phyloP scores from a whole-genome alignment of 2,329 filamentous ascomycete species.

The Thielaviopsis euricoi region DNA sequence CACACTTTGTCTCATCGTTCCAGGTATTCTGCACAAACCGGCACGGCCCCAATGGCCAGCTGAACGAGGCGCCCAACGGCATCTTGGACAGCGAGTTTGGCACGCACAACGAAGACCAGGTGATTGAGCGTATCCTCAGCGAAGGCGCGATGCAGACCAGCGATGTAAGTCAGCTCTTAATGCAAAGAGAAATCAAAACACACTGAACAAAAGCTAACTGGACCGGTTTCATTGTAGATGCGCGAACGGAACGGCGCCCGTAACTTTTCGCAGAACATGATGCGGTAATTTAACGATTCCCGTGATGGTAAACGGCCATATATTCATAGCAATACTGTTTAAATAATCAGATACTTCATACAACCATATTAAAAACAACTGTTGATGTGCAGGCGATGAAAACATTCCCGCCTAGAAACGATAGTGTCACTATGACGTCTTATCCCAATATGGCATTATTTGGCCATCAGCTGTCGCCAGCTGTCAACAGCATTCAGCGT shows the following conservation, averaged over 20 bases:
- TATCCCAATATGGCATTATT: too few relatives aligned
- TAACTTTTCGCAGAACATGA: conserved; percentile 32
- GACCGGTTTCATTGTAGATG: conserved; percentile 24
- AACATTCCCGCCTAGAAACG: neutral
- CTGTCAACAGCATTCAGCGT: neutral
- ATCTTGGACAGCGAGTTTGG: conserved; percentile 77
- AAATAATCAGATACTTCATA: neutral
- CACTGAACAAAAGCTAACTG: neutral
- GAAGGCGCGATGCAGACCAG: conserved; percentile 4
- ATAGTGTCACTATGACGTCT: neutral
- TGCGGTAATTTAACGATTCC: neutral
- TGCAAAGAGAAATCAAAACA: neutral
- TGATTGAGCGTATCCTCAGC: conserved; percentile 53
- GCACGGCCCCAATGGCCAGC: conserved; percentile 69
- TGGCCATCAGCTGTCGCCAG: neutral
- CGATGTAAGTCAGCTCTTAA: conserved; percentile 2
- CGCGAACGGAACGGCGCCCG: conserved; percentile 33
- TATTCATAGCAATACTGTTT: neutral
- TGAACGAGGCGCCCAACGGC: conserved; percentile 59
- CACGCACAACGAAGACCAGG: conserved; percentile 61
- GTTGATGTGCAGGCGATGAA: too few relatives aligned
- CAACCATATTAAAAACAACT: neutral
- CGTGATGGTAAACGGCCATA: neutral
- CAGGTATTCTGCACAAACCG: conserved; percentile 86
- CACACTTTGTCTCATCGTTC: conserved; percentile 74